These are phyloP conservation scores for Paramecium sonneborni DNA, from an alignment of 73 alveolate genomes.

Conservation along the genomic window DNA sequence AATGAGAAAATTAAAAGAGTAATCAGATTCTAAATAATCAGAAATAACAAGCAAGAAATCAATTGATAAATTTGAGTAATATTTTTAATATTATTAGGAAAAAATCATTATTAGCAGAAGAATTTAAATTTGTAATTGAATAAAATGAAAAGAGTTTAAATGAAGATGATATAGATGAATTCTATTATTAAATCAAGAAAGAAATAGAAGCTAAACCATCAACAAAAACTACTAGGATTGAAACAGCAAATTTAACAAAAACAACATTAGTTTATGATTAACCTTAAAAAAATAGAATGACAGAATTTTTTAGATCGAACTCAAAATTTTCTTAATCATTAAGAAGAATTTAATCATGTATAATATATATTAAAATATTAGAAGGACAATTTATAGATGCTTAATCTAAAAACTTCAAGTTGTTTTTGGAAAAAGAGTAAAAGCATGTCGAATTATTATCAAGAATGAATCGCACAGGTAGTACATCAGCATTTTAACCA, in stretches of 20 bases:
- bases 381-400: not conserved
- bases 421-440: not conserved
- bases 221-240: not conserved
- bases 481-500: not conserved
- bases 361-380: not conserved
- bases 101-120: constrained; percentile 8
- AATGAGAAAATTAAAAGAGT: not conserved
- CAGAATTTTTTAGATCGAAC: not conserved
- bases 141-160: not conserved
- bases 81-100: not conserved
- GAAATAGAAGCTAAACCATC: constrained; percentile 10
- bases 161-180: constrained; percentile 6
- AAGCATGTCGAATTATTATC: not conserved
- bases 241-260: not conserved
- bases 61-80: not conserved
- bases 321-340: not conserved
- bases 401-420: not conserved
- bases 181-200: not conserved
- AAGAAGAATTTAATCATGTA: not conserved
- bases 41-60: not conserved
- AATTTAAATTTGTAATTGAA: not conserved
- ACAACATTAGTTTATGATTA: not conserved
- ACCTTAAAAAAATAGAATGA: constrained; percentile 1
- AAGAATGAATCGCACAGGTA: constrained; percentile 18
- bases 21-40: not conserved